A percentile compares a stretch with the other conserved stretches of the same genome.
These are phyloP conservation scores for Saussurea involucrata DNA, from an alignment of 129 eudicot species.

Conservation along the genomic window DNA sequence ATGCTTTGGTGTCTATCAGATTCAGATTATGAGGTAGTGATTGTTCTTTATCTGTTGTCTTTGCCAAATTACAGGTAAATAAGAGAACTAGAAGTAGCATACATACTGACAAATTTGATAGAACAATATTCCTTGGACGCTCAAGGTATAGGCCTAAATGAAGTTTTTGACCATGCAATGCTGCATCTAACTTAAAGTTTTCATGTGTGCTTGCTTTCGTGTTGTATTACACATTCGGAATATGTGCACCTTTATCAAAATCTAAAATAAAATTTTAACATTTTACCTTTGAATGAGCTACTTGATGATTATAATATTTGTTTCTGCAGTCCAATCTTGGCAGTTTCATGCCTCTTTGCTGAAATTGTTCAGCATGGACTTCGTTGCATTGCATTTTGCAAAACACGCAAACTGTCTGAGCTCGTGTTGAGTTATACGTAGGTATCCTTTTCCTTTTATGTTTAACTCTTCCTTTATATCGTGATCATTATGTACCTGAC, in stretches of 20 bases:
- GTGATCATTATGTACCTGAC: constrained; percentile 4
- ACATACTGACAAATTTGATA: constrained; percentile 26
- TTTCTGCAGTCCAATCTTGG: constrained; percentile 82
- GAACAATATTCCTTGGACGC: constrained; percentile 42
- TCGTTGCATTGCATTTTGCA: constrained; percentile 95
- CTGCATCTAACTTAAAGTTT: not conserved
- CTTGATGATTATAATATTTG: not conserved
- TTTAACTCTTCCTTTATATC: not conserved
- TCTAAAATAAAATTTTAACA: not conserved
- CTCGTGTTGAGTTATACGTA: constrained; percentile 92
- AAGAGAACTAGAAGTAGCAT: constrained; percentile 44
- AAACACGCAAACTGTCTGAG: constrained; percentile 94
- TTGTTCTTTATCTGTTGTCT: constrained; percentile 13
- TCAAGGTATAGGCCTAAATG: constrained; percentile 53
- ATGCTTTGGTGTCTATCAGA: not conserved
- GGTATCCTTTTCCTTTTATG: constrained; percentile 23
- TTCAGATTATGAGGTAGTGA: not conserved
- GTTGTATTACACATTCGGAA: not conserved
- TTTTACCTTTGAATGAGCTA: not conserved
- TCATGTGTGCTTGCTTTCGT: not conserved
- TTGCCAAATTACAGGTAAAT: constrained; percentile 40
- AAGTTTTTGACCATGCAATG: not conserved
- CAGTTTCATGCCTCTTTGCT: constrained; percentile 71
- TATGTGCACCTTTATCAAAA: not conserved
- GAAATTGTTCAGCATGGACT: constrained; percentile 96